A percentile compares a stretch with the other conserved stretches of the same genome.
These are phyloP conservation scores for Solanum hybrid DNA, from an alignment of 305 asterid species.

Conservation along the genomic window DNA sequence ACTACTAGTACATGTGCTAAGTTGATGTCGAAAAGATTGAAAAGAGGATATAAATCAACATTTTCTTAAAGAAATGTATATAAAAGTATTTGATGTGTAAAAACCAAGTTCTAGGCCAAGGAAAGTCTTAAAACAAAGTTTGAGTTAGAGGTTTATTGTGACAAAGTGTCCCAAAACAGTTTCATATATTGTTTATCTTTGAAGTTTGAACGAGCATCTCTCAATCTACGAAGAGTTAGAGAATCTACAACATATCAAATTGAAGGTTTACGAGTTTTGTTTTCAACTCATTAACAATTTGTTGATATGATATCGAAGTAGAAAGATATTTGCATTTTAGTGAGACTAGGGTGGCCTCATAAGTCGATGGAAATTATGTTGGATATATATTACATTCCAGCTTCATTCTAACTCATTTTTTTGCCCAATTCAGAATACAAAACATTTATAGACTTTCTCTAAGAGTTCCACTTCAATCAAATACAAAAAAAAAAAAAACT, in stretches of 20 bases:
- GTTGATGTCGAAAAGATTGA: too few species aligned
- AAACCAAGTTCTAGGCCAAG: not conserved
- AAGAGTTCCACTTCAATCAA: not conserved
- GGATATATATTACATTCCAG: not conserved
- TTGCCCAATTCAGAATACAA: too few species aligned
- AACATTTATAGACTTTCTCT: too few species aligned
- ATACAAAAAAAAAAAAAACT: too few species aligned
- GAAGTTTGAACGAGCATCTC: not conserved
- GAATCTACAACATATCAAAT: not conserved
- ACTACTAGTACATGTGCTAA: not conserved
- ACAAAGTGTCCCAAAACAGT: too few species aligned
- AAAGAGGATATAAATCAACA: too few species aligned
- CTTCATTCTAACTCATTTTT: not conserved
- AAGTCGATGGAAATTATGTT: not conserved
- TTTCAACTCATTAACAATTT: too few species aligned
- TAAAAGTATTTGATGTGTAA: not conserved
- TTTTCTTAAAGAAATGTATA: too few species aligned
- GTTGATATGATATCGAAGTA: not conserved
- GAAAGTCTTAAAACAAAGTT: not conserved
- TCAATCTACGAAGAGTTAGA: too few species aligned
- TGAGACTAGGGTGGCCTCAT: not conserved
- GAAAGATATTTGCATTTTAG: too few species aligned
- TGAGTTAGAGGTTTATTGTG: not conserved
- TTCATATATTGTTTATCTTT: not conserved
- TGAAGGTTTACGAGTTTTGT: too few species aligned